These are phyloP conservation scores for Lablab purpureus DNA, from an alignment of 306 rosid species.

Conservation along the genomic window DNA sequence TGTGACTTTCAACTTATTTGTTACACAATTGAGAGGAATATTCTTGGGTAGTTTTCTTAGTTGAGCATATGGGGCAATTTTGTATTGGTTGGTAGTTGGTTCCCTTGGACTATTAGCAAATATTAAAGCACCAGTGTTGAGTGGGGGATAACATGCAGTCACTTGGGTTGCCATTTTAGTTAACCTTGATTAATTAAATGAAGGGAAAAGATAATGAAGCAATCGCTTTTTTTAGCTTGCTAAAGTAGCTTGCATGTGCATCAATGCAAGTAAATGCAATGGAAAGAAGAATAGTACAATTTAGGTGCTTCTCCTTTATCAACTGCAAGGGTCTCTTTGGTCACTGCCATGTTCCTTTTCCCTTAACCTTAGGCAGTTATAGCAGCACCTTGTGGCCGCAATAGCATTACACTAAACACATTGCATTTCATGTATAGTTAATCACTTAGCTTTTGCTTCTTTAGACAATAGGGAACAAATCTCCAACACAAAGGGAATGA, in stretches of 20 bases:
- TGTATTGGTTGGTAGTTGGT: conserved; percentile 55
- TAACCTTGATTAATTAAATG: conserved; percentile 40
- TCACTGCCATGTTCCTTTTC: conserved; percentile 30
- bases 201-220: conserved; percentile 49
- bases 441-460: conserved; percentile 35
- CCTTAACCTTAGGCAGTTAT: conserved; percentile 8
- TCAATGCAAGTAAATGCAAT: conserved; percentile 29
- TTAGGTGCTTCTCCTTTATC: conserved; percentile 48
- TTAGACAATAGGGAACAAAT: conserved; percentile 12
- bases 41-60: conserved; percentile 62
- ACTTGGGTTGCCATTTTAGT: conserved; percentile 47
- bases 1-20: not conserved
- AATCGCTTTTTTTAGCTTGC: conserved; percentile 43
- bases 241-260: conserved; percentile 69
- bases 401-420: conserved; percentile 27
- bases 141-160: conserved; percentile 74
- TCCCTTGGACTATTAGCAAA: conserved; percentile 25
- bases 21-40: conserved; percentile 46
- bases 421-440: conserved; percentile 2
- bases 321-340: conserved; percentile 10
- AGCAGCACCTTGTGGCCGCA: not conserved
- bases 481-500: conserved; percentile 36
- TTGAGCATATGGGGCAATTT: conserved; percentile 51
- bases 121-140: conserved; percentile 42
- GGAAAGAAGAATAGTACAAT: conserved; percentile 43